Conservation (phyloP, 2,329 filamentous ascomycete genomes). For the Fusarium camptoceras region DNA sequence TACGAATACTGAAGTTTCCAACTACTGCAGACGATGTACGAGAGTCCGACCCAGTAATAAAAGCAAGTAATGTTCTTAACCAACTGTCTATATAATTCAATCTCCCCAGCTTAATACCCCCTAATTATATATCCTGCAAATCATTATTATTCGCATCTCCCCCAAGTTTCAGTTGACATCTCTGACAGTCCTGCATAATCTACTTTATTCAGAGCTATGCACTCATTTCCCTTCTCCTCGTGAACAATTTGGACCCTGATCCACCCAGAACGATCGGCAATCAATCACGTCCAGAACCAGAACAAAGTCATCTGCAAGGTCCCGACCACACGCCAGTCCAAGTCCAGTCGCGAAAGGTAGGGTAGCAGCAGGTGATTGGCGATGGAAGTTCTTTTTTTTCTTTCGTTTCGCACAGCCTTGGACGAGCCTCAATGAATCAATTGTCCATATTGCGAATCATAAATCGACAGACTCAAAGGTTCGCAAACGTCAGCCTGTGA, state of each 20-base stretch:
- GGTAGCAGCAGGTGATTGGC: conserved; percentile 39
- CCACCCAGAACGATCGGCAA: conserved; percentile 49
- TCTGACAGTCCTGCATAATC: conserved; percentile 31
- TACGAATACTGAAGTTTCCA: neutral
- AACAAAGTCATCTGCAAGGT: conserved; percentile 42
- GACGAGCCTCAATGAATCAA: conserved; percentile 17
- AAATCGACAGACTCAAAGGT: neutral
- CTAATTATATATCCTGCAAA: conserved; percentile 1
- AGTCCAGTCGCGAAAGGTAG: conserved; percentile 9
- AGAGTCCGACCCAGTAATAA: neutral
- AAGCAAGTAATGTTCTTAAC: neutral
- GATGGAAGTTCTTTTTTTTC: conserved; percentile 15
- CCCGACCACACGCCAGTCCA: conserved; percentile 33
- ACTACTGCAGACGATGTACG: neutral
- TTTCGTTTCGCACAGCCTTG: conserved; percentile 18
- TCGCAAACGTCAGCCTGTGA: conserved; percentile 10
- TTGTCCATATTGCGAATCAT: neutral
- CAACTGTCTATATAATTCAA: neutral
- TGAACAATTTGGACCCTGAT: conserved; percentile 31
- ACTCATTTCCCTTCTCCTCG: conserved; percentile 5
- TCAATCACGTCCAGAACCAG: conserved; percentile 26
- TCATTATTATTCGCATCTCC: conserved; percentile 6
- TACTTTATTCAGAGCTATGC: conserved; percentile 5
- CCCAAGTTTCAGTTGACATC: conserved; percentile 5
- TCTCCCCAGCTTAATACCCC: neutral